Evolutionary conservation across 345 rosid species (phyloP).

Genomic region (Eucalyptus pauciflora): DNA sequence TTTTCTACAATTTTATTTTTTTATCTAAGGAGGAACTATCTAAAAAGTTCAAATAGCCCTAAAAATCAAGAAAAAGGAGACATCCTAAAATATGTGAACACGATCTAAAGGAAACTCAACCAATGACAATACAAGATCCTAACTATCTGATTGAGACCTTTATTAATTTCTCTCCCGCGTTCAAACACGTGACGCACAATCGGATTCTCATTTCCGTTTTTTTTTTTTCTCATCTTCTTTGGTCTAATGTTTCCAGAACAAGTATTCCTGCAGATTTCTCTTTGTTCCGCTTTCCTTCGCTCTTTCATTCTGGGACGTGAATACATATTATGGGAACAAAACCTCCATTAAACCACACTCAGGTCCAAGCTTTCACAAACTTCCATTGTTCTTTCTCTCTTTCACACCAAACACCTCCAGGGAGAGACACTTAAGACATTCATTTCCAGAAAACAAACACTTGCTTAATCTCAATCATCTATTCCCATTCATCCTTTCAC

Average conservation of each 20-base stretch:
- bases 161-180: not conserved
- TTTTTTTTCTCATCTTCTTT: not conserved
- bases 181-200: not conserved
- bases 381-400: not conserved
- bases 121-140: not conserved
- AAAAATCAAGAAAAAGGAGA: not conserved
- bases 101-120: not conserved
- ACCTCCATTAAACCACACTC: not conserved
- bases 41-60: not conserved
- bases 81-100: not conserved
- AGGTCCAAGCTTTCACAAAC: not conserved
- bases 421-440: not conserved
- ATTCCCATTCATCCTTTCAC: not conserved
- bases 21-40: not conserved
- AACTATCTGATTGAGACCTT: not conserved
- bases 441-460: not conserved
- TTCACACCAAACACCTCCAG: no score
- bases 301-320: not conserved
- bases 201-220: not conserved
- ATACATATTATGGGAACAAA: not conserved
- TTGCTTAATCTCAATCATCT: not conserved
- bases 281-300: not conserved
- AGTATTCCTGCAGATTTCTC: not conserved
- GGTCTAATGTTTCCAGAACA: not conserved
- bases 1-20: no score